These are phyloP conservation scores for Curvularia sp. DNA, from an alignment of 2,329 filamentous ascomycete species.

Conservation along the genomic window DNA sequence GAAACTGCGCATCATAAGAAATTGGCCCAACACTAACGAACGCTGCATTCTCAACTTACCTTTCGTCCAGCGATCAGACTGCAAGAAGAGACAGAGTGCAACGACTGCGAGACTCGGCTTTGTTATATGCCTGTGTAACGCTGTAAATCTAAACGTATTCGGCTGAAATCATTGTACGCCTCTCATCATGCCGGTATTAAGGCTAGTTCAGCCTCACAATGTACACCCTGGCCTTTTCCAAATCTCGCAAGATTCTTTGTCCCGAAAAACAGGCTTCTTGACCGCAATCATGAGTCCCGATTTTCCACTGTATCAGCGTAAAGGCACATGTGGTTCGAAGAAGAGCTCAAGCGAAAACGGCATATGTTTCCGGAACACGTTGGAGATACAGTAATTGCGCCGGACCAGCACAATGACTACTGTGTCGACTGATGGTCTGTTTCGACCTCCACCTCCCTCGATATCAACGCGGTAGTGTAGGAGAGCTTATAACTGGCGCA, in stretches of 20 bases:
- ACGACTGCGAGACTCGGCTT: background rate
- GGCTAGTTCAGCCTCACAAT: background rate
- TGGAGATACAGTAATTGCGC: background rate
- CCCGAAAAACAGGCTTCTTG: background rate
- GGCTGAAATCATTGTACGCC: background rate
- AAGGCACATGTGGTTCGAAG: background rate
- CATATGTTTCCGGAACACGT: constrained; percentile 1
- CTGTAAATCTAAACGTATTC: too few species aligned
- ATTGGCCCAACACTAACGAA: background rate
- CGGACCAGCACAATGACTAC: background rate
- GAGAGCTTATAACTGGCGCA: background rate
- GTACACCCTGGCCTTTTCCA: background rate
- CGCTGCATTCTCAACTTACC: background rate
- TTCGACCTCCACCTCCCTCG: constrained; percentile 1
- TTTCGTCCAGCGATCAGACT: background rate
- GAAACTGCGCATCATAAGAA: background rate
- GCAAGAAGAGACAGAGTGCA: background rate
- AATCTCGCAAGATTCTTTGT: background rate
- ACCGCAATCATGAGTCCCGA: background rate
- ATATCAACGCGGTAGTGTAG: background rate
- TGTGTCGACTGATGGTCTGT: background rate
- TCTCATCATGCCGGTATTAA: background rate
- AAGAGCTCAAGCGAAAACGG: background rate
- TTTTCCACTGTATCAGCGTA: background rate
- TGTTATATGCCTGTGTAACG: background rate